Percentiles rank a stretch among this genome's conserved stretches.
Evolutionary conservation across 495 filamentous ascomycete genomes (phyloP).

Genomic region (Neurospora sp.): DNA sequence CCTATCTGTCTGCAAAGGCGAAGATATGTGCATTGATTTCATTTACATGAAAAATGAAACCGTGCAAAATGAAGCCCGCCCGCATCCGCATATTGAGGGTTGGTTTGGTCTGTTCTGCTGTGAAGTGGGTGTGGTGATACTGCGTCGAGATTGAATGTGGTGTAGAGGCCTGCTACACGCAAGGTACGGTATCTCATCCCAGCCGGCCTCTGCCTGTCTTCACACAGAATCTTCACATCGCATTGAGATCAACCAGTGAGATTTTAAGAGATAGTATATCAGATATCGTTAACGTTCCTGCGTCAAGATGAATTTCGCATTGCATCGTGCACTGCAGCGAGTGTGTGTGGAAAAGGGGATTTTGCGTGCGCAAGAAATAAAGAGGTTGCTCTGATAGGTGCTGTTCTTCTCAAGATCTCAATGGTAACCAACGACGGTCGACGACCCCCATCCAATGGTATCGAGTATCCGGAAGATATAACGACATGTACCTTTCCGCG

Average conservation of each 20-base stretch:
- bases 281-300: background rate
- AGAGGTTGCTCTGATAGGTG: background rate
- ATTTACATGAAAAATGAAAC: background rate
- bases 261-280: no score
- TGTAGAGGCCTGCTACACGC: background rate
- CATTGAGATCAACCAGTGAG: background rate
- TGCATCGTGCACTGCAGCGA: background rate
- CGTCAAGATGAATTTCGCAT: background rate
- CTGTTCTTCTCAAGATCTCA: background rate
- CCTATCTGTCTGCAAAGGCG: background rate
- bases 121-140: background rate
- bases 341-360: background rate
- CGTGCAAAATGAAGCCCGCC: background rate
- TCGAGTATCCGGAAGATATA: no score
- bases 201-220: background rate
- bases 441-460: background rate
- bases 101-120: background rate
- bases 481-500: no score
- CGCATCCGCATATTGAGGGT: background rate
- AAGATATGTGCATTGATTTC: background rate
- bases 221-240: background rate
- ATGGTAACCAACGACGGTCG: no score
- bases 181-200: background rate
- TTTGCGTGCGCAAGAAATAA: background rate
- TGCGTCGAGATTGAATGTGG: no score